Base-by-base conservation (phyloP, 768 basidiomycete species). In the Jaapia argillacea region DNA sequence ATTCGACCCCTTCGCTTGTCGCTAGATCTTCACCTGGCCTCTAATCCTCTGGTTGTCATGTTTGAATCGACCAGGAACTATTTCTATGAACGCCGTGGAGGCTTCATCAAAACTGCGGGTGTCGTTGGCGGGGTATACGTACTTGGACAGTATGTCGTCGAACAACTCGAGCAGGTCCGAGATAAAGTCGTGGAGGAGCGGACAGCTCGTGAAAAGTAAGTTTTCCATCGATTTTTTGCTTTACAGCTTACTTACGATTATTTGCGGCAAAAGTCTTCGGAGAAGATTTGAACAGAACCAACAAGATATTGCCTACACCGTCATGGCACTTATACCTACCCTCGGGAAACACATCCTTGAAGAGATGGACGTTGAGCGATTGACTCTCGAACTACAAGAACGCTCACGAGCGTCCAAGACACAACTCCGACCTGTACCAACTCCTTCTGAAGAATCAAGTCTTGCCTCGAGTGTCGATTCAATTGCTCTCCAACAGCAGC, bases 251-350 rank as follows among this genome's bases (percentile, higher is more conserved):
- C 28, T 33, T 10, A 33, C 23, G 6, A 21, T 42, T 24, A 6
- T 21, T 44, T 24, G 26, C 16, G 13, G 22, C 14, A 42, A 5
- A 43, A 91, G 88, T 51, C 62, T 92, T 22, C 72, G 76, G 41
- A 68, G 77, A 37, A 70, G 90, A 26, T 93, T 89, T 58, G 67
- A 71, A 25, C 78, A 85, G 48, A 87, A 80, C 21, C 81, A 85
- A 50, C 77, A 86, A 46, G 82, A 91, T 54, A 70, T 76, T 20
- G 76, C 81, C 5, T 93, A 78, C 55, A 89, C 84, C 1, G 66
- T 83, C 39, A 75, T 84, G 56, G 78, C 82, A 0, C 68, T 83
- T 31, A 59, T 87, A 14, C 79, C 81, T 2, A 79, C 80, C 1
- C 69, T 89, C 14, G 71, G 76, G 4, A 63, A 71, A 12, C 77